Percentiles rank a stretch among this genome's conserved stretches.
Evolutionary conservation across 2,329 filamentous ascomycete species (phyloP).

Genomic region (Bipolaris sorokiniana): DNA sequence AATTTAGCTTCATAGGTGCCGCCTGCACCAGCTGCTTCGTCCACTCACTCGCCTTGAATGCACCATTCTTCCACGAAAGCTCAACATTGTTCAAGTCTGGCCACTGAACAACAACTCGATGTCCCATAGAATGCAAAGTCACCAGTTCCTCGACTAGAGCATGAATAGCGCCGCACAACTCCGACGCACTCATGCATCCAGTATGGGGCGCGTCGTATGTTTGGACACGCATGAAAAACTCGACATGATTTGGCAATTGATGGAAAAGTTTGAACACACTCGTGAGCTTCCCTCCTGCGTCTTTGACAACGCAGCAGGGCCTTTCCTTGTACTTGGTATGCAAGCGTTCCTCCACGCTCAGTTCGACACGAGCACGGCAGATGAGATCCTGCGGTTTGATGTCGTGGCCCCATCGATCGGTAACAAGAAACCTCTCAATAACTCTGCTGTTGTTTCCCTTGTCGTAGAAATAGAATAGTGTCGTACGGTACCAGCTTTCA

Average conservation of each 20-base stretch:
- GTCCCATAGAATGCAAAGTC: background rate
- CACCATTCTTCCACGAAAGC: background rate
- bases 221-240: constrained; percentile 16
- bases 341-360: background rate
- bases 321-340: background rate
- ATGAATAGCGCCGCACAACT: background rate
- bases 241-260: constrained; percentile 6
- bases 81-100: constrained; percentile 5
- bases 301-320: background rate
- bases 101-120: constrained; percentile 4
- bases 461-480: constrained; percentile 13
- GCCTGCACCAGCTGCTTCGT: background rate
- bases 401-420: background rate
- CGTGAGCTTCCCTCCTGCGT: background rate
- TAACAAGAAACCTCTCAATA: constrained; percentile 9
- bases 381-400: background rate
- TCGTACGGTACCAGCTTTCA: constrained; percentile 16
- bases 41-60: background rate
- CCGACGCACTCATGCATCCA: background rate
- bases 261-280: background rate
- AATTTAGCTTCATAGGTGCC: background rate
- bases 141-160: background rate
- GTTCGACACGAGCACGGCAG: background rate
- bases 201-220: background rate
- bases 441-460: constrained; percentile 5